Percentiles rank a stretch among this genome's conserved stretches.
Evolutionary conservation across 2,329 filamentous ascomycete species (phyloP).

Genomic region (Fusarium citri): DNA sequence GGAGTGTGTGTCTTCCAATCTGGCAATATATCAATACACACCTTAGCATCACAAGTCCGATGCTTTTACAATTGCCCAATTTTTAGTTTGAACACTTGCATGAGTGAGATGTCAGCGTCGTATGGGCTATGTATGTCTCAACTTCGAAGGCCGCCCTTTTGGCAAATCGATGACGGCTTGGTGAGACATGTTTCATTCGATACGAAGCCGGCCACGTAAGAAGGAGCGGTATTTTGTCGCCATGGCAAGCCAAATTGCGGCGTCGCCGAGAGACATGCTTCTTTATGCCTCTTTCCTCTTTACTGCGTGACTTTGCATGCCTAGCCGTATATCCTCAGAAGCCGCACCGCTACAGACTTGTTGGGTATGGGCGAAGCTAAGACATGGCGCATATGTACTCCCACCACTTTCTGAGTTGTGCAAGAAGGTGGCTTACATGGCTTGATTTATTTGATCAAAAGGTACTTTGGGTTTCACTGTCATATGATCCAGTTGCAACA

Average conservation of each 20-base stretch:
- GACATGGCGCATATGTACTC: neutral
- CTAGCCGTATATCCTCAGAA: neutral
- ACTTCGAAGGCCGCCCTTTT: no score
- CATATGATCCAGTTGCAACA: no score
- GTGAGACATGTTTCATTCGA: neutral
- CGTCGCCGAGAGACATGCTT: neutral
- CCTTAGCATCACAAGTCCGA: no score
- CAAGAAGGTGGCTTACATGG: neutral
- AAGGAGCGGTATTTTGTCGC: neutral
- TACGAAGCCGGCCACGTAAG: neutral
- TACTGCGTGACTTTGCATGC: neutral
- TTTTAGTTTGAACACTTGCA: no score
- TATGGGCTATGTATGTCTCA: no score
- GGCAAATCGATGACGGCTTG: neutral
- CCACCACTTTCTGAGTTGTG: neutral
- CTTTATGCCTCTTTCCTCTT: neutral
- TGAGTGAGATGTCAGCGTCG: no score
- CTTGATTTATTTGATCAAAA: neutral
- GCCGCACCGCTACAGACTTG: neutral
- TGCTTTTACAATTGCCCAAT: no score
- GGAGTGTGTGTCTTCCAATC: no score
- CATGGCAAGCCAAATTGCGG: neutral
- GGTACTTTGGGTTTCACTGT: neutral
- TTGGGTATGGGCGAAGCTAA: neutral
- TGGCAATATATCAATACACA: no score